Evolutionary conservation across 225 moss, liverwort and hornwort species (phyloP), one percentile per base, ranked within the genome.

Genomic region (Physcomitrium patens): DNA sequence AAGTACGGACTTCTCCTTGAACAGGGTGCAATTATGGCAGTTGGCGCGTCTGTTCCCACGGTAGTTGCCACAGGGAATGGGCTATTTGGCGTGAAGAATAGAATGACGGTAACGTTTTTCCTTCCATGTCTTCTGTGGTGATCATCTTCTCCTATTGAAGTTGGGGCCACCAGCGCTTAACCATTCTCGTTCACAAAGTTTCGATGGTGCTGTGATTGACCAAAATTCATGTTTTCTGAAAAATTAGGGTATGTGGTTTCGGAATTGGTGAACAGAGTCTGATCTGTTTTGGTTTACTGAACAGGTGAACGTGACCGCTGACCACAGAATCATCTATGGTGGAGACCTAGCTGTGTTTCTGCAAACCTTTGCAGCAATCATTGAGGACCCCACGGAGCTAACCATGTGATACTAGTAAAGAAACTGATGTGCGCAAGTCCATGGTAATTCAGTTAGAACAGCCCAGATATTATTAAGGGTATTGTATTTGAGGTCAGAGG

Each of bases 1-100:
- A 31, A 23, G 48, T 17, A 10, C 48, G 18, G 66, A 52, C 59
- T 26, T 2, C 71, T 20, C 45, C 48, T 37, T 65, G 65, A 70
- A 70, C 79, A 96, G 96, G 99, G 99, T 82, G 99, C 99, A 16
- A 99, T 99, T 44, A 95, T 99, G 93, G 99, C 99, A 9, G 99
- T 99, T 2, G 99, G 99, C 76, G 93, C 99, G 54, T 99, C 99
- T 55, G 80, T 85, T 67, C 99, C 92, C 45, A 89, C 91, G 12
- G 88, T 99, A 57, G 95, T 99, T 26, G 99, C 93, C 15, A 84
- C 95, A 42, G 86, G 79, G 77, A 64, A 91, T 80, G 99, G 99
- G 55, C 75, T 95, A 49, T 95, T 95, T 60, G 93, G 92, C 83
- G 91, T 99, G 67, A 90, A 99, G 91, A 92, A 71, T 73, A 89